Evolutionary conservation across 1,284 basidiomycete genomes (phyloP).

Genomic region (Sporisorium graminicola): DNA sequence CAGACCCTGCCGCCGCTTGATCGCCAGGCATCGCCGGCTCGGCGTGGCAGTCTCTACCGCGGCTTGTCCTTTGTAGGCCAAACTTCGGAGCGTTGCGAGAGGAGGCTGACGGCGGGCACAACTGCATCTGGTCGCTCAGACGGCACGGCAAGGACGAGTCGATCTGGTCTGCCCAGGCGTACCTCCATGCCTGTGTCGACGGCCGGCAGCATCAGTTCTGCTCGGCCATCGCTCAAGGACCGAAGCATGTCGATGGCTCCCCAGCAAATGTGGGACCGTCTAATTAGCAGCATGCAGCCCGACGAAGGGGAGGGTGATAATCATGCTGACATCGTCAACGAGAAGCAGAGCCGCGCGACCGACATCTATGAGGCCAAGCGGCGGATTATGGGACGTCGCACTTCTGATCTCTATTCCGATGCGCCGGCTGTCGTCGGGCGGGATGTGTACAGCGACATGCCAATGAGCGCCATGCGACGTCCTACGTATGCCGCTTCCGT

Average conservation of each 20-base stretch:
- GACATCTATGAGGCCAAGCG: slow-evolving; percentile 29
- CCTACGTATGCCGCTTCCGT: slow-evolving; percentile 44
- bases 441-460: slow-evolving; percentile 20
- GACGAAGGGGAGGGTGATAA: slow-evolving; percentile 12
- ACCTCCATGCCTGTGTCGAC: slow-evolving; percentile 16
- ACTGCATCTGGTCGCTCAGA: slow-evolving; percentile 8
- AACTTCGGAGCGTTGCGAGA: background rate
- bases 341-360: slow-evolving; percentile 20
- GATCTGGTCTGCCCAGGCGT: slow-evolving; percentile 10
- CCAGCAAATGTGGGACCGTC: slow-evolving; percentile 1
- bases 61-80: background rate
- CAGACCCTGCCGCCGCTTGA: background rate
- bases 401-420: background rate
- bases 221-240: background rate
- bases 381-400: slow-evolving; percentile 18
- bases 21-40: background rate
- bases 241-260: slow-evolving; percentile 19
- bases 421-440: background rate
- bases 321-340: slow-evolving; percentile 18
- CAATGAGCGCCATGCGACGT: slow-evolving; percentile 26
- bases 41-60: background rate
- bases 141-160: slow-evolving; percentile 7
- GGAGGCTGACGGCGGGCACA: slow-evolving; percentile 17
- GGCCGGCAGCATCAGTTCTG: background rate
- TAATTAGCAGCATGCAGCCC: slow-evolving; percentile 6